A percentile compares a stretch with the other conserved stretches of the same genome.
Conservation (phyloP, 164 flowering plant species). For the Annona cherimola region DNA sequence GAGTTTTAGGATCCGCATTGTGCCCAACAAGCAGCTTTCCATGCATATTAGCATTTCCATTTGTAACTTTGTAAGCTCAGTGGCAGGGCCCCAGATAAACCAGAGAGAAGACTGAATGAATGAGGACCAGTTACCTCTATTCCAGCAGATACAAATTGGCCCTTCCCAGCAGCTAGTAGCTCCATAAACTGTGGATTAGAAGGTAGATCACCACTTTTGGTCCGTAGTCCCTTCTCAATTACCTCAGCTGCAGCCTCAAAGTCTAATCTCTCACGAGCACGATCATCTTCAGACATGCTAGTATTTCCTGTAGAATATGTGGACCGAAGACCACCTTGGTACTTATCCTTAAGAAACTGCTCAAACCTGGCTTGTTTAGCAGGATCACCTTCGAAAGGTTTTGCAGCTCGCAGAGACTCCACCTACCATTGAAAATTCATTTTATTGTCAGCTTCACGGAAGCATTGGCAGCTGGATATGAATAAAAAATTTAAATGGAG, state of each 20-base stretch:
- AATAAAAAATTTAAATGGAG: neutral
- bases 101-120: neutral
- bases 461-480: neutral
- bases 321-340: slow-evolving; percentile 84
- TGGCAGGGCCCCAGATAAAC: neutral
- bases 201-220: slow-evolving; percentile 22
- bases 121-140: slow-evolving; percentile 33
- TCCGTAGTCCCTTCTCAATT: slow-evolving; percentile 49
- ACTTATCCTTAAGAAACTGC: slow-evolving; percentile 82
- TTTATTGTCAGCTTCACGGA: neutral
- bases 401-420: slow-evolving; percentile 40
- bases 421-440: neutral
- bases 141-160: slow-evolving; percentile 74
- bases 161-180: slow-evolving; percentile 30
- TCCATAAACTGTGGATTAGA: slow-evolving; percentile 34
- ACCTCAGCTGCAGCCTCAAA: slow-evolving; percentile 96
- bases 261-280: slow-evolving; percentile 93
- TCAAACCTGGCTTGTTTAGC: slow-evolving; percentile 91
- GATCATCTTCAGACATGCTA: slow-evolving; percentile 77
- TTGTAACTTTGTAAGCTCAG: neutral
- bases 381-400: slow-evolving; percentile 79
- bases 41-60: neutral
- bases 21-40: neutral
- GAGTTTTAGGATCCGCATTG: neutral
- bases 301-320: slow-evolving; percentile 51